Base-by-base conservation (phyloP, 2,329 filamentous ascomycete species). In the Blastomyces emzantsi region DNA sequence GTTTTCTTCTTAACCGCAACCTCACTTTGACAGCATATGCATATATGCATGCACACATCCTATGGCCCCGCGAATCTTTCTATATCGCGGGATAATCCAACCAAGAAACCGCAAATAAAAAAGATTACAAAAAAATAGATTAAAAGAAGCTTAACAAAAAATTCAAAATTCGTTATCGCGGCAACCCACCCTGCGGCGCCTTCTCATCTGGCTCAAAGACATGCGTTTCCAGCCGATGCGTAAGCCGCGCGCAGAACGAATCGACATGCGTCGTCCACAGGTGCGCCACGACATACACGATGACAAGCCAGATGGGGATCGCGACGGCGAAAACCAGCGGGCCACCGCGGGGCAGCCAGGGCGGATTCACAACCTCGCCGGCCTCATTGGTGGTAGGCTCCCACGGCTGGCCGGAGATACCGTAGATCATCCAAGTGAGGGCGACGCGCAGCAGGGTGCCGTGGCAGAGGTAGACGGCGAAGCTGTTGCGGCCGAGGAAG, bases 401-500 rank as follows among this genome's bases (percentile, higher is more conserved):
- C 73, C 77, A 80, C 2, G 78, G 77, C 65, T 79, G 72, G 33
- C 77, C 77, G 58, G 74, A 77, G 64, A 81, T 80, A 43, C 81
- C 81, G 66, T 83, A 83, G 7, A 83, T 76, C 70, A 83, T 77
- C 75, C 82, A 81, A 49, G 77, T 77, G 28, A 81, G 76, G 0
- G 82, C 76, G 1, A 79, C 80, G 25, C 81, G 79, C 56, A 84
- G 70, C 19, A 84, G 75, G 0, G 81, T 83, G 57, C 82, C 81
- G 69, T 84, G 82, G 11, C 79, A 75, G 15, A 84, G 77, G 68
- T 84, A 84, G 4, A 84, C 81, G 30, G 82, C 81, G 64, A 83
- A 83, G 62, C 79, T 81, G 70, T 82, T 81, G 64, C 78, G 77
- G n/a, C 82, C 82, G 3, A 83, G 73, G 80, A 80, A 83, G 64